A percentile compares a stretch with the other conserved stretches of the same genome.
phyloP scores from a whole-genome alignment of 2,329 filamentous ascomycete species.

The Cladosporium sp. region DNA sequence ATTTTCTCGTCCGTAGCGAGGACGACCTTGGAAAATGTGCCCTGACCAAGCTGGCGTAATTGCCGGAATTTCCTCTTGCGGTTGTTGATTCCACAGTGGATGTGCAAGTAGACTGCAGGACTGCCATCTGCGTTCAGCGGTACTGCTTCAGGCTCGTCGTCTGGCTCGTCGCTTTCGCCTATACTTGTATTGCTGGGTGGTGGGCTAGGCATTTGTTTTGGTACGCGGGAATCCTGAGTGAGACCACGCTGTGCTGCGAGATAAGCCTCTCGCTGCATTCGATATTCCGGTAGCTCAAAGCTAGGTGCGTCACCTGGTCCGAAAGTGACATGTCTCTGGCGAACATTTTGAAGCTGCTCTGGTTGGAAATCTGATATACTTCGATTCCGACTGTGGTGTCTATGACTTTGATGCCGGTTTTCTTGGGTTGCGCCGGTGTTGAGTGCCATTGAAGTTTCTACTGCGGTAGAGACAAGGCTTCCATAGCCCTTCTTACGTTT shows the following conservation, averaged over 20 bases:
- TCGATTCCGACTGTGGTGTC: slow-evolving; percentile 63
- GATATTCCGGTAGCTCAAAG: slow-evolving; percentile 46
- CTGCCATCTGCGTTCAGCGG: slow-evolving; percentile 35
- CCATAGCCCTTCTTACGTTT: slow-evolving; percentile 46
- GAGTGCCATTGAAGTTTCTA: slow-evolving; percentile 31
- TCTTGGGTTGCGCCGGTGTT: slow-evolving; percentile 23
- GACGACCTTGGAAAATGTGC: slow-evolving; percentile 92
- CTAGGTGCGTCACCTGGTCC: slow-evolving; percentile 49
- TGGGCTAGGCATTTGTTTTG: slow-evolving; percentile 59
- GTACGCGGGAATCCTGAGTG: slow-evolving; percentile 43
- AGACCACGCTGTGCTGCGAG: slow-evolving; percentile 75
- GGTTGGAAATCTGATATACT: slow-evolving; percentile 87
- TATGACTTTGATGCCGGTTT: slow-evolving; percentile 17
- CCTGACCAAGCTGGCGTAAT: slow-evolving; percentile 76
- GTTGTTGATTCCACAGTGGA: slow-evolving; percentile 57
- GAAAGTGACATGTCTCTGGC: slow-evolving; percentile 66
- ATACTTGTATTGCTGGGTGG: slow-evolving; percentile 66
- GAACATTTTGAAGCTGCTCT: slow-evolving; percentile 62
- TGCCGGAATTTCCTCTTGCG: slow-evolving; percentile 75
- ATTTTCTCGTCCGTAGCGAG: slow-evolving; percentile 74
- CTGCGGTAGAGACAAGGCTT: slow-evolving; percentile 37
- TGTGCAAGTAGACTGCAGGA: slow-evolving; percentile 38
- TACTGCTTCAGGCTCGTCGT: slow-evolving; percentile 32
- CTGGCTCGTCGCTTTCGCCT: slow-evolving; percentile 51
- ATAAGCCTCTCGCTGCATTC: slow-evolving; percentile 71